Conservation (phyloP, 2,329 filamentous ascomycete genomes). For the Chaetomium olivaceum region DNA sequence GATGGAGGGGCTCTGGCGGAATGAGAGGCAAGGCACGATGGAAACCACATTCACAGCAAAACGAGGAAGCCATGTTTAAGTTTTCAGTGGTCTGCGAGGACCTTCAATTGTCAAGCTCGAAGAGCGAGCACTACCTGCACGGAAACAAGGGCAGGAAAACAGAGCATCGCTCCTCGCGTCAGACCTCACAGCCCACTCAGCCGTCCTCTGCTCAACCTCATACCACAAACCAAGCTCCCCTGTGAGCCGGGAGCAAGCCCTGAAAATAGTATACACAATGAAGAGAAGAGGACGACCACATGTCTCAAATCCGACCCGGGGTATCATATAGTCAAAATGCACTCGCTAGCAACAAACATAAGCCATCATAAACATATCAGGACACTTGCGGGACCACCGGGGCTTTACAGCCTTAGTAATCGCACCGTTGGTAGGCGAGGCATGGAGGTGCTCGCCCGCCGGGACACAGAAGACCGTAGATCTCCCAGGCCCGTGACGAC, state of each 20-base stretch:
- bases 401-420: slow-evolving; percentile 20
- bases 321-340: slow-evolving; percentile 27
- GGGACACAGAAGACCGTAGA: slow-evolving; percentile 20
- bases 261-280: slow-evolving; percentile 24
- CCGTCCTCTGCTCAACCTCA: slow-evolving; percentile 23
- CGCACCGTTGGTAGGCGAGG: slow-evolving; percentile 12
- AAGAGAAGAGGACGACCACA: slow-evolving; percentile 32
- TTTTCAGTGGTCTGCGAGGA: slow-evolving; percentile 29
- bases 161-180: slow-evolving; percentile 11
- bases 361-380: slow-evolving; percentile 18
- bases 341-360: slow-evolving; percentile 26
- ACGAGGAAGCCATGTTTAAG: slow-evolving; percentile 7
- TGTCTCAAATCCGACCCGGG: slow-evolving; percentile 27
- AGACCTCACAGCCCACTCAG: slow-evolving; percentile 24
- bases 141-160: not conserved
- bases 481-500: slow-evolving; percentile 9
- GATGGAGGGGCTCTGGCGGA: not conserved
- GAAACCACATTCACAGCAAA: slow-evolving; percentile 5
- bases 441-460: slow-evolving; percentile 13
- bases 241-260: slow-evolving; percentile 9
- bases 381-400: slow-evolving; percentile 12
- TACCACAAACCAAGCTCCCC: slow-evolving; percentile 21
- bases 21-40: not conserved
- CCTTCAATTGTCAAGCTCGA: slow-evolving; percentile 29
- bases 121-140: slow-evolving; percentile 8